phyloP scores from a whole-genome alignment of 768 basidiomycete genomes.

The Agaricus sinodeliciosus region DNA sequence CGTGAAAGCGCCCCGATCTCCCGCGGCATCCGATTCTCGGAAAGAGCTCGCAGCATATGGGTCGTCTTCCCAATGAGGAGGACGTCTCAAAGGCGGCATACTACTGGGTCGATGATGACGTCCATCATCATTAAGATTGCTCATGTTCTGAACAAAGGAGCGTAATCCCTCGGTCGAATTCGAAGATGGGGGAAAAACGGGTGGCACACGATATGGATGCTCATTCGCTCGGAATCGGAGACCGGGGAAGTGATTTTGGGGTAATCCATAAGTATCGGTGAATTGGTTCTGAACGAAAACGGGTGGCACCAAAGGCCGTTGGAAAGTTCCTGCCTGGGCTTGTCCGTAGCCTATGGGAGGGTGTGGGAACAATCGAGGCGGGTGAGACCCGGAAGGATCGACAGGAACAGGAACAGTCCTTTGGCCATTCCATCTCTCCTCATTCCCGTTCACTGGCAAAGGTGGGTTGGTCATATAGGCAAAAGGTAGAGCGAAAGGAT shows the following conservation, averaged over 20 bases:
- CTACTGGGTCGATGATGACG: background rate
- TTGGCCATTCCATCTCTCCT: background rate
- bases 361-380: background rate
- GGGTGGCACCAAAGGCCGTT: background rate
- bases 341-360: background rate
- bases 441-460: background rate
- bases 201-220: background rate
- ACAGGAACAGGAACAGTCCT: background rate
- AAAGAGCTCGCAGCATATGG: background rate
- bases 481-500: background rate
- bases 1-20: background rate
- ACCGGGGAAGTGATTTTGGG: background rate
- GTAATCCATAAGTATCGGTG: background rate
- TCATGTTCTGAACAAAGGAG: background rate
- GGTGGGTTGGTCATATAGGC: background rate
- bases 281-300: background rate
- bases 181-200: background rate
- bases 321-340: background rate
- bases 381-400: background rate
- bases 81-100: background rate
- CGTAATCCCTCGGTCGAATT: background rate
- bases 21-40: background rate
- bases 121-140: background rate
- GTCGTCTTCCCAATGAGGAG: slow-evolving; percentile 5
- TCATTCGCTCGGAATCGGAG: background rate